Percentiles rank a stretch among this genome's conserved stretches.
Conservation (phyloP, 306 rosid species). For the Cucurbita pepo region DNA sequence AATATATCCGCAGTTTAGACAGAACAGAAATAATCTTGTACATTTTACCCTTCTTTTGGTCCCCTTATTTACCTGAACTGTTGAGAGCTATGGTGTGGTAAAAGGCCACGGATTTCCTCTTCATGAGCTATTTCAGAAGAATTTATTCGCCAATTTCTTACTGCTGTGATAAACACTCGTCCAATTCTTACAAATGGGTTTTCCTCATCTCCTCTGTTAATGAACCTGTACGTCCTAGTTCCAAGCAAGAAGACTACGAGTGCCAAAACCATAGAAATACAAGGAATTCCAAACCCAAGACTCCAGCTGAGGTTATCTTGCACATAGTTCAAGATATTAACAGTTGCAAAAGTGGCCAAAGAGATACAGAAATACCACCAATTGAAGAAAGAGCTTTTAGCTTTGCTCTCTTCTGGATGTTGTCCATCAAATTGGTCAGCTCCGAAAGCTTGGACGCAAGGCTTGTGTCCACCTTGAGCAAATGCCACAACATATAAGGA, state of each 20-base stretch:
- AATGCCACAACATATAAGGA: slow-evolving; percentile 48
- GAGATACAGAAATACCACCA: slow-evolving; percentile 62
- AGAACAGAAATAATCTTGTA: background rate
- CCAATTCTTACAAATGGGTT: slow-evolving; percentile 36
- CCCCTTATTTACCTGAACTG: slow-evolving; percentile 21
- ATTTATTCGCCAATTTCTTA: slow-evolving; percentile 14
- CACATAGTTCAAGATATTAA: slow-evolving; percentile 21
- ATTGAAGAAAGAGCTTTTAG: slow-evolving; percentile 68
- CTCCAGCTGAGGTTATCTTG: slow-evolving; percentile 48
- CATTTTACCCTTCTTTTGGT: background rate
- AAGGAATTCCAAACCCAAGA: slow-evolving; percentile 56
- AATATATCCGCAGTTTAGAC: too few relatives aligned
- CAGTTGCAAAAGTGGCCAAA: slow-evolving; percentile 20
- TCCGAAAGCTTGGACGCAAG: slow-evolving; percentile 73
- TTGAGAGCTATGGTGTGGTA: slow-evolving; percentile 17
- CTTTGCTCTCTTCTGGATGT: slow-evolving; percentile 42
- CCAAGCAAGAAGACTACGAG: slow-evolving; percentile 43
- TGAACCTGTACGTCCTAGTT: slow-evolving; percentile 33
- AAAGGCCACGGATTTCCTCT: slow-evolving; percentile 21
- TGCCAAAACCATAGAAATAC: slow-evolving; percentile 27
- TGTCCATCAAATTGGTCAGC: slow-evolving; percentile 61
- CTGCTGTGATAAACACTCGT: slow-evolving; percentile 22
- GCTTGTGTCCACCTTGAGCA: slow-evolving; percentile 68
- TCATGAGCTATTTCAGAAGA: slow-evolving; percentile 4
- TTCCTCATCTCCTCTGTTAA: slow-evolving; percentile 6